phyloP scores from a whole-genome alignment of 1,139 yeast species.

The Yamadazyma diddensiae region DNA sequence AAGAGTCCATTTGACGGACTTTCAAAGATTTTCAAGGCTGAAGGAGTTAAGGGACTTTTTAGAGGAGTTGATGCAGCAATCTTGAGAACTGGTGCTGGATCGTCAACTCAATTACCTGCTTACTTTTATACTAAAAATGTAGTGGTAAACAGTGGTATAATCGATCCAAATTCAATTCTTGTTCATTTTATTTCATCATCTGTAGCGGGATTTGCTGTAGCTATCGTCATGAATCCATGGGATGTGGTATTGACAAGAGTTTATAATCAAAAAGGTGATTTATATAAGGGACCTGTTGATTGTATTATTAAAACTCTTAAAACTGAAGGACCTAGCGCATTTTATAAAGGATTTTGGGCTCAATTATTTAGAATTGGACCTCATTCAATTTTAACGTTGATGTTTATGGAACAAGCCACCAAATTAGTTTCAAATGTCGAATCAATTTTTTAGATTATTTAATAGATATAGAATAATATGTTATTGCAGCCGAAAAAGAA shows the following conservation, averaged over 20 bases:
- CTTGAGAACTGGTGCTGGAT: constrained; percentile 92
- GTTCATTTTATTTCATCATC: constrained; percentile 77
- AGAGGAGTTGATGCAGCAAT: constrained; percentile 95
- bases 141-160: constrained; percentile 44
- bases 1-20: constrained; percentile 68
- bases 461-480: too few relatives aligned
- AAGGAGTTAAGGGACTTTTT: constrained; percentile 77
- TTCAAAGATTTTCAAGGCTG: constrained; percentile 53
- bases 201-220: constrained; percentile 86
- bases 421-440: constrained; percentile 40
- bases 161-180: constrained; percentile 61
- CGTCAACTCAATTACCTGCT: constrained; percentile 92
- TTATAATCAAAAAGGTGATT: constrained; percentile 88
- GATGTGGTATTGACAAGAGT: constrained; percentile 93
- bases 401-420: constrained; percentile 95
- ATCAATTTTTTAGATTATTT: constrained; percentile 6
- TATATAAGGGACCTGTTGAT: constrained; percentile 84
- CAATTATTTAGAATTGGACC: constrained; percentile 92
- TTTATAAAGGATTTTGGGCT: constrained; percentile 93
- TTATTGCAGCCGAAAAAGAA: too few relatives aligned
- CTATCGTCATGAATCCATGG: constrained; percentile 95
- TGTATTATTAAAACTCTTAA: constrained; percentile 79
- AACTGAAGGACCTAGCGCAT: constrained; percentile 81
- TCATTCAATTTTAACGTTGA: constrained; percentile 85
- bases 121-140: constrained; percentile 74